A percentile compares a stretch with the other conserved stretches of the same genome.
Evolutionary conservation across 139 green algal species (phyloP).

Genomic region (Axilococcus clingmanii): DNA sequence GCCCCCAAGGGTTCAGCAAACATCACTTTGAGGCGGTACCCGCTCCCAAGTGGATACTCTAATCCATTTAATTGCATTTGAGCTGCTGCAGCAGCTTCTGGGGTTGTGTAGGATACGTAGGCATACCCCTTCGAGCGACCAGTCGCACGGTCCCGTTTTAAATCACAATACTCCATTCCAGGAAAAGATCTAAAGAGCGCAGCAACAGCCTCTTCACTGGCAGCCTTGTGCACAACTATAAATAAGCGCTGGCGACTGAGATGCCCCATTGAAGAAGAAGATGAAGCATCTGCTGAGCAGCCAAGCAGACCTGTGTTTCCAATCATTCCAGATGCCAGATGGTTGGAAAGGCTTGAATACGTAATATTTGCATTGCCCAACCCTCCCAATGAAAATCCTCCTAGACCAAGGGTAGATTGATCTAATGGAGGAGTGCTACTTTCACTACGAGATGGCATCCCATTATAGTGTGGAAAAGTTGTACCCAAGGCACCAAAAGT

Average conservation of each 20-base stretch:
- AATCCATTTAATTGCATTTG: conserved; percentile 69
- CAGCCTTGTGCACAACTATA: conserved; percentile 75
- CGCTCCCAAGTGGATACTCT: conserved; percentile 66
- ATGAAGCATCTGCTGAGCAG: too few species aligned
- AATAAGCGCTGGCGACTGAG: conserved; percentile 69
- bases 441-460: too few species aligned
- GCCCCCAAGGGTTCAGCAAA: conserved; percentile 37
- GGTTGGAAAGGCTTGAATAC: too few species aligned
- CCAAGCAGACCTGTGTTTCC: too few species aligned
- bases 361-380: too few species aligned
- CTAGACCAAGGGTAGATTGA: too few species aligned
- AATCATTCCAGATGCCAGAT: too few species aligned
- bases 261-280: too few species aligned
- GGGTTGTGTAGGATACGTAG: conserved; percentile 80
- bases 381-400: too few species aligned
- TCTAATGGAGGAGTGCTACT: too few species aligned
- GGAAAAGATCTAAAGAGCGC: conserved; percentile 65
- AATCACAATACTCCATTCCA: conserved; percentile 83
- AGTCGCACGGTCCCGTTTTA: conserved; percentile 69
- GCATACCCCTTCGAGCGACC: conserved; percentile 62
- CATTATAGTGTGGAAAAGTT: too few species aligned
- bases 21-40: conserved; percentile 72
- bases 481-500: too few species aligned
- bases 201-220: conserved; percentile 51
- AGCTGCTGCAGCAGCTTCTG: conserved; percentile 51